Evolutionary conservation across 176 grass and related monocot species (phyloP).

Genomic region (Bolboschoenus planiculmis): DNA sequence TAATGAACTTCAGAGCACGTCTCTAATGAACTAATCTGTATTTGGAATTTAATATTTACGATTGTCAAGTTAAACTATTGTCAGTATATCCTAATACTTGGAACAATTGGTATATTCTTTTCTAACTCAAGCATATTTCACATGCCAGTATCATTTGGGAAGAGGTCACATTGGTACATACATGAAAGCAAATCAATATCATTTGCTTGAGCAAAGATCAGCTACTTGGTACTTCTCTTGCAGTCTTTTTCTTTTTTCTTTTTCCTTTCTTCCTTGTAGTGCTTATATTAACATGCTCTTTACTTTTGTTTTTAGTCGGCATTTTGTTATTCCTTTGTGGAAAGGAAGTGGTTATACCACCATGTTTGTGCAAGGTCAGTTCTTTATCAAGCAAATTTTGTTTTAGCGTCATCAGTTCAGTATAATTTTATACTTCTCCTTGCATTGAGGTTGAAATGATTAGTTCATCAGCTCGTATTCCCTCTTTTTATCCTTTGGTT

Average conservation of each 20-base stretch:
- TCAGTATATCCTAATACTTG: not conserved
- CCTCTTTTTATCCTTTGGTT: not conserved
- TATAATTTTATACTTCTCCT: not conserved
- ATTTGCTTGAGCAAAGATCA: conserved; percentile 82
- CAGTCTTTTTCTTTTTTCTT: not conserved
- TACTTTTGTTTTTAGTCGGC: conserved; percentile 40
- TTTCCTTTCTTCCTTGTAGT: conserved; percentile 5
- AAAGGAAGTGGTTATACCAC: conserved; percentile 83
- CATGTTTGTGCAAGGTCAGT: conserved; percentile 92
- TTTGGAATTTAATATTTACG: not conserved
- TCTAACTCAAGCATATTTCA: conserved; percentile 12
- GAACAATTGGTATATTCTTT: not conserved
- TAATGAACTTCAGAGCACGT: not conserved
- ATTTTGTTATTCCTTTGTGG: conserved; percentile 97
- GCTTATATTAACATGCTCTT: conserved; percentile 14
- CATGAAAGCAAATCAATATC: conserved; percentile 78
- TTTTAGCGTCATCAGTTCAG: not conserved
- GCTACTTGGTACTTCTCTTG: conserved; percentile 51
- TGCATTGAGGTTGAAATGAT: not conserved
- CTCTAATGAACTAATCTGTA: not conserved
- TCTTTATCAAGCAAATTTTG: conserved; percentile 15
- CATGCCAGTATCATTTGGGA: conserved; percentile 84
- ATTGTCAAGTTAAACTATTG: not conserved
- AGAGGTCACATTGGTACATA: conserved; percentile 86
- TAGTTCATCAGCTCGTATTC: not conserved